These are phyloP conservation scores for Rhizopogon roseolus DNA, from an alignment of 768 basidiomycete species.

Conservation along the genomic window DNA sequence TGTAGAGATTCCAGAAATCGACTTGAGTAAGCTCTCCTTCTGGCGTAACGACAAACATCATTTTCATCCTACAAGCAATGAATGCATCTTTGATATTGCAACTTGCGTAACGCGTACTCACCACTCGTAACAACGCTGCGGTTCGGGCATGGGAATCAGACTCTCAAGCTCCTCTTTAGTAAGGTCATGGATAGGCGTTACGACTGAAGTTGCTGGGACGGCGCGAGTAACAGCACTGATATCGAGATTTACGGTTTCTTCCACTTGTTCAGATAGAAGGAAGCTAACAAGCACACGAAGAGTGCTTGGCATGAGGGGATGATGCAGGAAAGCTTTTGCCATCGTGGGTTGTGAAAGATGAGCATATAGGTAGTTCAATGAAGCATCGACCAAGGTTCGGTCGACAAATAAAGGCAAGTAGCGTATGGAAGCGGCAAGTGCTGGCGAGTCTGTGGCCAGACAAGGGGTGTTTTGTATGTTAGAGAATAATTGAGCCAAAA, in stretches of 20 bases:
- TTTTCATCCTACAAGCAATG: constrained; percentile 68
- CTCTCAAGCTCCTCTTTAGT: constrained; percentile 64
- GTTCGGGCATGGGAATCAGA: constrained; percentile 58
- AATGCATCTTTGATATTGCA: not conserved
- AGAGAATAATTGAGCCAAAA: constrained; percentile 58
- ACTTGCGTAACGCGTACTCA: constrained; percentile 24
- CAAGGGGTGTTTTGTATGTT: constrained; percentile 55
- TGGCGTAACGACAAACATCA: constrained; percentile 74
- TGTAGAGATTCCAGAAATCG: constrained; percentile 93
- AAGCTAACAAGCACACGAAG: constrained; percentile 65
- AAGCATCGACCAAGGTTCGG: constrained; percentile 63
- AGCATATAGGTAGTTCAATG: constrained; percentile 68
- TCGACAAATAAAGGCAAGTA: constrained; percentile 74
- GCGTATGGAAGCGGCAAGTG: constrained; percentile 58
- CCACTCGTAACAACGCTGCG: constrained; percentile 83
- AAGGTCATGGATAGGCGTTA: constrained; percentile 58
- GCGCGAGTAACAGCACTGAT: constrained; percentile 57
- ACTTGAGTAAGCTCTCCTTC: constrained; percentile 89
- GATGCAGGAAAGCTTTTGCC: constrained; percentile 73
- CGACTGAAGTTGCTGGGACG: constrained; percentile 45
- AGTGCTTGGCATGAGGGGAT: constrained; percentile 64
- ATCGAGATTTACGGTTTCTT: constrained; percentile 61
- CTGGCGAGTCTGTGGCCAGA: constrained; percentile 50
- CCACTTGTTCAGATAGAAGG: constrained; percentile 66
- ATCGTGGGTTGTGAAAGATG: constrained; percentile 72